Evolutionary conservation across 768 basidiomycete species (phyloP).

Genomic region (Grammothele lineata): DNA sequence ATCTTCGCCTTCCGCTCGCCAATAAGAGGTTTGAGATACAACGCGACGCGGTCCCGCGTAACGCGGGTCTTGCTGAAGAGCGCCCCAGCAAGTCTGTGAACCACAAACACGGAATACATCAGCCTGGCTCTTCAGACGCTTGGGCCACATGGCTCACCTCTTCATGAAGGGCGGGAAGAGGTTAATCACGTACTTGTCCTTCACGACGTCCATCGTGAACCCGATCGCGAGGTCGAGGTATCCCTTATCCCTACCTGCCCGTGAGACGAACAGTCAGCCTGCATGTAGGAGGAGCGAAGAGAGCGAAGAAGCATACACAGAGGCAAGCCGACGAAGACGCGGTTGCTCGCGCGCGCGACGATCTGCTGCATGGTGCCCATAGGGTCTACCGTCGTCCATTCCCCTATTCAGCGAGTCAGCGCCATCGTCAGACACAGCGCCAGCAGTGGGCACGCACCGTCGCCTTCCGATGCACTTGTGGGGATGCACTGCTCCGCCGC

Average conservation of each 20-base stretch:
- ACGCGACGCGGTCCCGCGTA: slow-evolving; percentile 3
- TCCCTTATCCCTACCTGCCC: slow-evolving; percentile 26
- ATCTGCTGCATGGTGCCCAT: slow-evolving; percentile 20
- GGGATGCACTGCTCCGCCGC: slow-evolving; percentile 2
- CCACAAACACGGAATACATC: too few relatives aligned
- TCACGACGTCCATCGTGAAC: slow-evolving; percentile 29
- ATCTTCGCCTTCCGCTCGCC: slow-evolving; percentile 22
- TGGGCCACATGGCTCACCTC: too few relatives aligned
- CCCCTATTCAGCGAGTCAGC: slow-evolving; percentile 21
- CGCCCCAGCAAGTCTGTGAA: slow-evolving; percentile 4
- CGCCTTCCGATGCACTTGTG: neutral
- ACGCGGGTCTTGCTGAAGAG: slow-evolving; percentile 10
- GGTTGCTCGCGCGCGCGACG: slow-evolving; percentile 26
- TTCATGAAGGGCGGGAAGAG: slow-evolving; percentile 30
- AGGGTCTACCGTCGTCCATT: slow-evolving; percentile 20
- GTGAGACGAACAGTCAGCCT: too few relatives aligned
- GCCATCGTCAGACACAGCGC: too few relatives aligned
- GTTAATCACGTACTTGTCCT: slow-evolving; percentile 18
- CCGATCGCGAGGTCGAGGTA: slow-evolving; percentile 26
- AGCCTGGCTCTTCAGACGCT: neutral
- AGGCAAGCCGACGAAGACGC: slow-evolving; percentile 31
- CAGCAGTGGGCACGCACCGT: neutral
- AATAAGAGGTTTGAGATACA: slow-evolving; percentile 26
- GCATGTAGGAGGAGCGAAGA: too few relatives aligned
- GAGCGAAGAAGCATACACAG: slow-evolving; percentile 22